Evolutionary conservation across 179 eudicot species (phyloP), one percentile per base, ranked within the genome.

Genomic region (Carnegiea gigantea): DNA sequence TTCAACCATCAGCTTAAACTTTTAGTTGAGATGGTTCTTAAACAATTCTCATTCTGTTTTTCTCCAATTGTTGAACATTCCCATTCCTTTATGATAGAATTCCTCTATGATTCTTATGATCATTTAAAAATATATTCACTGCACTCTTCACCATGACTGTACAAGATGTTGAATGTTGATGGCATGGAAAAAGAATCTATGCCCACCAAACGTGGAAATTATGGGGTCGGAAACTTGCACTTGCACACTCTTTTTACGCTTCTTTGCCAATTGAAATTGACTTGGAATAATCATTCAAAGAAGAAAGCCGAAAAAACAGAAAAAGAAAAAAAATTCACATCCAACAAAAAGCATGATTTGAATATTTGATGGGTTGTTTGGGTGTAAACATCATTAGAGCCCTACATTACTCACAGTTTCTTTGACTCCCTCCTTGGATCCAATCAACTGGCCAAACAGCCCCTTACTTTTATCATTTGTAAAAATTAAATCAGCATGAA

Each of bases 381-480:
- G 44, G 46, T 30, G 73, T 70, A 70, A 30, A 78, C 81, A 82
- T 77, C 75, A 73, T 77, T 62, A 40, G 46, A 51, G 8, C 43
- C 15, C 38, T 2, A 54, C 79, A 77, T 57, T 33, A 49, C 28
- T 23, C 8, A 77, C 75, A 81, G 43, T 78, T 81, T 65, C 44
- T 81, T 78, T 85, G 87, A 85, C 87, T 81, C 33, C 7, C 77
- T 9, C 82, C 76, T 78, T 81, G 73, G 82, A 81, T 81, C 81
- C 72, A 20, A 75, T 38, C 46, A 51, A 49, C 40, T 68, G 1
- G 33, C 14, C 70, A 53, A 75, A 40, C 30, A 24, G 36, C 24
- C 77, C 62, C 67, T 49, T 33, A 48, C 26, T 2, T 38, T 36
- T 9, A 3, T 2, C 40, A 77, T 60, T 5, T 23, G 57, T 21